These are phyloP conservation scores for Parascedosporium putredinis DNA, from an alignment of 2,329 filamentous ascomycete genomes.

Conservation along the genomic window DNA sequence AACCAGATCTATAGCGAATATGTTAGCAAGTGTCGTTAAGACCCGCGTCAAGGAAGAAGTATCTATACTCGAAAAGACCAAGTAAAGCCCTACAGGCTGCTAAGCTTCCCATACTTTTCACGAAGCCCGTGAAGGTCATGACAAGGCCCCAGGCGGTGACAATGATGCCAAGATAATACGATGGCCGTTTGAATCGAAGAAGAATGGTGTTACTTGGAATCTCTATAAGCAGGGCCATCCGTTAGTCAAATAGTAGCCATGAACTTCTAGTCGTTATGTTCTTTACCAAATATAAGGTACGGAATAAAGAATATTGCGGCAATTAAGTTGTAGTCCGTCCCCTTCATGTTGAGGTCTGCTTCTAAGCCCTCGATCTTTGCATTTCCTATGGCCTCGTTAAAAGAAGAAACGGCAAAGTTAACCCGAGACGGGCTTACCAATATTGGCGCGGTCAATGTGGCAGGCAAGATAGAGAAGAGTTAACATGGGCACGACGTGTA, in stretches of 20 bases:
- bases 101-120: constrained; percentile 18
- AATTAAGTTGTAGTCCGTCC: constrained; percentile 33
- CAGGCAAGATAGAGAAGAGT: constrained; percentile 5
- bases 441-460: constrained; percentile 5
- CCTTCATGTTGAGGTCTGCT: constrained; percentile 33
- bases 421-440: constrained; percentile 34
- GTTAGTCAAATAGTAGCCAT: constrained; percentile 26
- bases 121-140: constrained; percentile 18
- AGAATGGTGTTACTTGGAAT: constrained; percentile 54
- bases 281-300: constrained; percentile 5
- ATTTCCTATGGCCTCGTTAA: constrained; percentile 21
- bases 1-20: constrained; percentile 13
- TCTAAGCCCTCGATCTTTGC: constrained; percentile 35
- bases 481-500: constrained; percentile 1
- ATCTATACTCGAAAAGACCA: constrained; percentile 18
- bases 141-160: constrained; percentile 39
- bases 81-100: constrained; percentile 20
- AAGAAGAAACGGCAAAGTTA: background rate
- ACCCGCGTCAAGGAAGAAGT: background rate
- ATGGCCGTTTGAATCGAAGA: constrained; percentile 48
- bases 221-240: constrained; percentile 39
- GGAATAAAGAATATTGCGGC: constrained; percentile 22
- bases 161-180: constrained; percentile 53
- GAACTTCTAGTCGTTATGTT: constrained; percentile 14
- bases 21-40: background rate